Evolutionary conservation across 768 basidiomycete genomes (phyloP).

Genomic region (Sistotremastrum suecicum): DNA sequence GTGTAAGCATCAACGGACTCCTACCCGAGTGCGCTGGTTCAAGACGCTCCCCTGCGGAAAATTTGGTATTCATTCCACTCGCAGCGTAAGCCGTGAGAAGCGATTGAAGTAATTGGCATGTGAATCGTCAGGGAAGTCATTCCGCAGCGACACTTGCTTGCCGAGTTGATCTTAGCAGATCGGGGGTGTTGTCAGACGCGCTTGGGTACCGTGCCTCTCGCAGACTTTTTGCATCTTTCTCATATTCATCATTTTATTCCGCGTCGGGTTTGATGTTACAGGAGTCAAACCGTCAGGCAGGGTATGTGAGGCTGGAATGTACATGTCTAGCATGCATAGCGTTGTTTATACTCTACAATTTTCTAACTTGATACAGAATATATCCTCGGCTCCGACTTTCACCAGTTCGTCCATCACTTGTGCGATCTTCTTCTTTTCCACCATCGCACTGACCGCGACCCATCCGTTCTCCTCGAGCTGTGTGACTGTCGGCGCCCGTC

Average conservation of each 20-base stretch:
- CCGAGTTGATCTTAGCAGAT: slow-evolving; percentile 10
- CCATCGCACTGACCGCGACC: slow-evolving; percentile 90
- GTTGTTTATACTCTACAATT: slow-evolving; percentile 74
- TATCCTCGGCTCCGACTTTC: slow-evolving; percentile 75
- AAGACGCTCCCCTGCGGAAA: slow-evolving; percentile 10
- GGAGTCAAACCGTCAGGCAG: no score
- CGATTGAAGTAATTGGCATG: slow-evolving; percentile 4
- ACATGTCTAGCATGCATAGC: no score
- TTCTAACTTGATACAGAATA: slow-evolving; percentile 78
- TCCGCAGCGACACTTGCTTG: slow-evolving; percentile 7
- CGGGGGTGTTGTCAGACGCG: slow-evolving; percentile 10
- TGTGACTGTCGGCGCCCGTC: slow-evolving; percentile 78
- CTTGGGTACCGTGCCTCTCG: slow-evolving; percentile 7
- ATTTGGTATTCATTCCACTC: slow-evolving; percentile 7
- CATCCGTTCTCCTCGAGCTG: slow-evolving; percentile 73
- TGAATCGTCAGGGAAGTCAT: slow-evolving; percentile 10
- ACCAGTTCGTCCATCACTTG: slow-evolving; percentile 81
- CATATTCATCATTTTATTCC: background rate
- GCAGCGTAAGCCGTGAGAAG: slow-evolving; percentile 6
- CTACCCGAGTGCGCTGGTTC: slow-evolving; percentile 6
- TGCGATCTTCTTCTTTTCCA: slow-evolving; percentile 69
- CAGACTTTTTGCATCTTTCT: slow-evolving; percentile 6
- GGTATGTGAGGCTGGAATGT: no score
- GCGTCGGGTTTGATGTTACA: background rate
- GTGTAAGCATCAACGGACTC: no score